Conservation (phyloP, 2,329 filamentous ascomycete species). For the Leptographium procerum region DNA sequence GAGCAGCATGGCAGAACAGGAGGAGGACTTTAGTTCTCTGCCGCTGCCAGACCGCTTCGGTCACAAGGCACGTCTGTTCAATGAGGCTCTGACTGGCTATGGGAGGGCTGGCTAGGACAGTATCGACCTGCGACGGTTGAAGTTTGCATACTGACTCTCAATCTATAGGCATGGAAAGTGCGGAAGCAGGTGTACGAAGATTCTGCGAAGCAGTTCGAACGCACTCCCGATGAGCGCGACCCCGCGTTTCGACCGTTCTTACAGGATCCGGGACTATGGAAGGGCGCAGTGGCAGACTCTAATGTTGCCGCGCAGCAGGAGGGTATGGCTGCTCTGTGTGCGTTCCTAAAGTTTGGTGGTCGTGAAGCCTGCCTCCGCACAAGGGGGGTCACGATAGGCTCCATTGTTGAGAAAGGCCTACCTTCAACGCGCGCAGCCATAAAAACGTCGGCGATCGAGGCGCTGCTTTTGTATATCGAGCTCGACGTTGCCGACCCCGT, state of each 20-base stretch:
- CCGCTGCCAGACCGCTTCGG: conserved; percentile 69
- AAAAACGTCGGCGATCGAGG: conserved; percentile 78
- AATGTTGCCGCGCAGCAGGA: conserved; percentile 97
- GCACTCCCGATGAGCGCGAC: conserved; percentile 73
- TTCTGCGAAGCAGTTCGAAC: conserved; percentile 74
- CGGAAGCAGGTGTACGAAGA: conserved; percentile 92
- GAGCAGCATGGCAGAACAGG: conserved; percentile 60
- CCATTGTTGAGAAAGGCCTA: conserved; percentile 85
- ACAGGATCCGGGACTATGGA: conserved; percentile 78
- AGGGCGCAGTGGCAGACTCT: conserved; percentile 81
- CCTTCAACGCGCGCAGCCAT: conserved; percentile 78
- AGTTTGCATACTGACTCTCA: not conserved
- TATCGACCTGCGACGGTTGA: not conserved
- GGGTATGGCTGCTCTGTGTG: conserved; percentile 74
- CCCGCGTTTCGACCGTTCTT: conserved; percentile 80
- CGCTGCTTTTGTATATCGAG: conserved; percentile 79
- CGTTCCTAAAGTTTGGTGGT: conserved; percentile 86
- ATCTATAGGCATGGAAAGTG: conserved; percentile 76
- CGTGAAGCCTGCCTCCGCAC: conserved; percentile 69
- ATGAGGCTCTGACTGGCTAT: no score
- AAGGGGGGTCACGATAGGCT: conserved; percentile 58
- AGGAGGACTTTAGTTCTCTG: conserved; percentile 72
- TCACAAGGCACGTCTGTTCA: conserved; percentile 57
- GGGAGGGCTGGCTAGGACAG: no score
- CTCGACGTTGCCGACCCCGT: conserved; percentile 76